These are phyloP conservation scores for Zygosaccharomyces pseudobailii DNA, from an alignment of 1,139 yeast species.

Conservation along the genomic window DNA sequence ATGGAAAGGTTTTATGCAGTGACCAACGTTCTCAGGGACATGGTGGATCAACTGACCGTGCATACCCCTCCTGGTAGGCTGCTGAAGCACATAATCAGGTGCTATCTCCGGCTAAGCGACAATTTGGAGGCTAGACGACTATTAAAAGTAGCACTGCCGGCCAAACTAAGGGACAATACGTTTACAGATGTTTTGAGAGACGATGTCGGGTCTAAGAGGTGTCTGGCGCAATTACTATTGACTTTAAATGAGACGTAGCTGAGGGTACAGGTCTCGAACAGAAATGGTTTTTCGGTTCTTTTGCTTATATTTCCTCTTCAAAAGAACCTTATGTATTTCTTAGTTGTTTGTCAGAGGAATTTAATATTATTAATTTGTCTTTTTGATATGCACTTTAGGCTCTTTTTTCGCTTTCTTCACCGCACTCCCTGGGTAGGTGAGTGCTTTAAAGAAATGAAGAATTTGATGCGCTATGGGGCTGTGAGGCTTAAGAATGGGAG, in stretches of 20 bases:
- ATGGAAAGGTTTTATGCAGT: slow-evolving; percentile 94
- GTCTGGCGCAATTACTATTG: slow-evolving; percentile 75
- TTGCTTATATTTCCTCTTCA: neutral
- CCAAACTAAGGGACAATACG: slow-evolving; percentile 74
- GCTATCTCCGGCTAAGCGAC: slow-evolving; percentile 86
- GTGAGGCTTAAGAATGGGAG: too few relatives aligned
- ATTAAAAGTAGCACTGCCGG: slow-evolving; percentile 72
- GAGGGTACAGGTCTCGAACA: too few relatives aligned
- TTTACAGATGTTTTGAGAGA: slow-evolving; percentile 75
- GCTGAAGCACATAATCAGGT: slow-evolving; percentile 88
- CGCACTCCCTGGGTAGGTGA: too few relatives aligned
- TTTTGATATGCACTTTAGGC: too few relatives aligned
- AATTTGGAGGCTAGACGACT: slow-evolving; percentile 89
- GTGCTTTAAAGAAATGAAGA: too few relatives aligned
- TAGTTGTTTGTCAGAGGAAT: neutral
- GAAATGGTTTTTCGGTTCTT: neutral
- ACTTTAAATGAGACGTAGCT: slow-evolving; percentile 43
- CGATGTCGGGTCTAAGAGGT: slow-evolving; percentile 82
- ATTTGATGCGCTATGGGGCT: too few relatives aligned
- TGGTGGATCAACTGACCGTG: slow-evolving; percentile 79
- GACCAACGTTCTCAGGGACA: slow-evolving; percentile 76
- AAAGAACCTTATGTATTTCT: neutral
- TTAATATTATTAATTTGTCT: neutral
- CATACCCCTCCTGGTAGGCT: slow-evolving; percentile 65
- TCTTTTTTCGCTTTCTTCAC: too few relatives aligned